These are phyloP conservation scores for Venturia nashicola DNA, from an alignment of 2,329 filamentous ascomycete species.

Conservation along the genomic window DNA sequence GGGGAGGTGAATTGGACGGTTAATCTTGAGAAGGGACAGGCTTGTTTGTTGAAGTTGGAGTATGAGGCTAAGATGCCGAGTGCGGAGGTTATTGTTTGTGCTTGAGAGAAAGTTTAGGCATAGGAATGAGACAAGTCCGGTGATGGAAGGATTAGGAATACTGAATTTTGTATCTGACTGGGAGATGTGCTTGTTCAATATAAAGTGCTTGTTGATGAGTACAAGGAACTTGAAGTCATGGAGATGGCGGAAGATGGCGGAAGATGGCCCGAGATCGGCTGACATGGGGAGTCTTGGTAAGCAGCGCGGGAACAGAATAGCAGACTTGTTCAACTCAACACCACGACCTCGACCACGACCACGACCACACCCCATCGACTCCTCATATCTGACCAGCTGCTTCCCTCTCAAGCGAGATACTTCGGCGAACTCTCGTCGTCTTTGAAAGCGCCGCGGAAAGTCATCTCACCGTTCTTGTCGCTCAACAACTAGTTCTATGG, in stretches of 20 bases:
- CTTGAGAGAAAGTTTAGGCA: too few species aligned
- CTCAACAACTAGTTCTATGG: neutral
- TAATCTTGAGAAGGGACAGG: constrained; percentile 43
- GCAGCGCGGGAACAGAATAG: neutral
- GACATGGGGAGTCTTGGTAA: neutral
- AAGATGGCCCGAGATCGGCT: neutral
- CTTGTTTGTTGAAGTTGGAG: constrained; percentile 45
- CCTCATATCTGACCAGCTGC: neutral
- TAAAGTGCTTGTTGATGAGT: too few species aligned
- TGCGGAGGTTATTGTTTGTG: constrained; percentile 29
- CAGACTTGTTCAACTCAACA: neutral
- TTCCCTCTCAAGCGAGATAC: neutral
- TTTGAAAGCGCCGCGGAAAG: neutral
- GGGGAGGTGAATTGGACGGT: constrained; percentile 50
- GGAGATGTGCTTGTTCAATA: too few species aligned
- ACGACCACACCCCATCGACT: neutral
- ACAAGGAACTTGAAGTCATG: too few species aligned
- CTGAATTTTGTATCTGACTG: too few species aligned
- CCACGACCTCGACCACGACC: neutral
- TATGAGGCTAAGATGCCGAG: constrained; percentile 48
- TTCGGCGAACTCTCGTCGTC: neutral
- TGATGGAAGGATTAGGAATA: too few species aligned
- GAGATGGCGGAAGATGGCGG: too few species aligned
- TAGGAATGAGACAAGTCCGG: too few species aligned
- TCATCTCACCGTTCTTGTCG: neutral